phyloP scores from a whole-genome alignment of 2,329 filamentous ascomycete genomes.

The Tolypocladium guangdongense region DNA sequence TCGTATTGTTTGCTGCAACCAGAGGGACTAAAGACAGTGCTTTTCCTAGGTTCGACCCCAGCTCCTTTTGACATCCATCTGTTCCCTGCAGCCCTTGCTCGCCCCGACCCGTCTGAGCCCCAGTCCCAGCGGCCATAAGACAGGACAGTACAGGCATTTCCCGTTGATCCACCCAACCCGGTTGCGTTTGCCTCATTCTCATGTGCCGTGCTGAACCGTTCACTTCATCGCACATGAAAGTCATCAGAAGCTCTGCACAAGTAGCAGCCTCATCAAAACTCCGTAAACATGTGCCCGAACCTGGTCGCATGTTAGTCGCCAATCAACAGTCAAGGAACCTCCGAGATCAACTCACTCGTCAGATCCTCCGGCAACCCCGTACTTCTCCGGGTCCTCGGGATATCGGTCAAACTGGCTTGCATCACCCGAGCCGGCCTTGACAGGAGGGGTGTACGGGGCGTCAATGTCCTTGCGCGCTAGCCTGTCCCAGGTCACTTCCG shows the following conservation, averaged over 20 bases:
- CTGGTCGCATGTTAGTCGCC: constrained; percentile 27
- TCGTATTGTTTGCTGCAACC: neutral
- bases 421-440: constrained; percentile 87
- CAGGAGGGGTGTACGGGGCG: constrained; percentile 91
- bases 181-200: neutral
- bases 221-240: neutral
- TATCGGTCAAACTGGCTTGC: constrained; percentile 98
- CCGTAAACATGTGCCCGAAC: constrained; percentile 63
- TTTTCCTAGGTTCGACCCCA: neutral
- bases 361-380: constrained; percentile 58
- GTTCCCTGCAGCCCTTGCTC: neutral
- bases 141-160: neutral
- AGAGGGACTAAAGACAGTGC: neutral
- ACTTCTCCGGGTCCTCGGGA: constrained; percentile 90
- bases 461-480: constrained; percentile 94
- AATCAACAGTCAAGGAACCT: neutral
- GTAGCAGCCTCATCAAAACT: constrained; percentile 45
- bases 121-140: neutral
- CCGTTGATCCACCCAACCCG: neutral
- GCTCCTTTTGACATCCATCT: neutral
- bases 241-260: neutral
- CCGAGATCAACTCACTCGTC: constrained; percentile 63
- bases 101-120: neutral
- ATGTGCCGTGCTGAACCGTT: neutral
- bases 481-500: constrained; percentile 95